These are phyloP conservation scores for Gilbertella persicaria DNA, from an alignment of 371 early-diverging fungal species.

Conservation along the genomic window DNA sequence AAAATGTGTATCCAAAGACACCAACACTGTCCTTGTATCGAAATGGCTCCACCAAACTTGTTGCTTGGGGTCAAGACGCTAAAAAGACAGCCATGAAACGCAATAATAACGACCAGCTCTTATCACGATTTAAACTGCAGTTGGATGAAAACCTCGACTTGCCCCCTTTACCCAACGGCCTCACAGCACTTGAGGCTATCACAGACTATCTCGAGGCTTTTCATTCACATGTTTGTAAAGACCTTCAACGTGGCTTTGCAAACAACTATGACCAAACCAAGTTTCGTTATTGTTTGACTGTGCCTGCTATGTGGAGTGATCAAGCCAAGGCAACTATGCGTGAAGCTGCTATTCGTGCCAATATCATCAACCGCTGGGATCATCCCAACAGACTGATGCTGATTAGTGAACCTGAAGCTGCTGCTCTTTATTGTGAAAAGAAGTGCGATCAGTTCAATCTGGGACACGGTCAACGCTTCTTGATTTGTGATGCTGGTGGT, in stretches of 20 bases:
- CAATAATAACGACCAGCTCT: conserved; percentile 40
- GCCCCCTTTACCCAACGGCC: conserved; percentile 34
- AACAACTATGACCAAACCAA: conserved; percentile 49
- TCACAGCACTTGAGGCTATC: conserved; percentile 40
- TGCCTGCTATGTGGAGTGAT: conserved; percentile 58
- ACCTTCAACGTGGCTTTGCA: conserved; percentile 47
- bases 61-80: conserved; percentile 54
- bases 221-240: conserved; percentile 44
- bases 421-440: conserved; percentile 51
- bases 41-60: conserved; percentile 44
- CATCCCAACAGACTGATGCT: conserved; percentile 53
- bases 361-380: conserved; percentile 47
- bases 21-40: conserved; percentile 47
- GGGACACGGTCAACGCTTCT: conserved; percentile 53
- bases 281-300: conserved; percentile 51
- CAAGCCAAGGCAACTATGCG: conserved; percentile 53
- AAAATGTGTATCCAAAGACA: conserved; percentile 52
- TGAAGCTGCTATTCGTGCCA: conserved; percentile 49
- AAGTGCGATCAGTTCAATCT: conserved; percentile 50
- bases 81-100: conserved; percentile 41
- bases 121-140: conserved; percentile 49
- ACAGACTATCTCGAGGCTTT: conserved; percentile 51
- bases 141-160: conserved; percentile 44
- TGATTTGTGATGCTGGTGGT: conserved; percentile 71
- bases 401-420: conserved; percentile 57